A percentile compares a stretch with the other conserved stretches of the same genome.
These are phyloP conservation scores for Hordeum marinum DNA, from an alignment of 176 grass and related monocot genomes.

Conservation along the genomic window DNA sequence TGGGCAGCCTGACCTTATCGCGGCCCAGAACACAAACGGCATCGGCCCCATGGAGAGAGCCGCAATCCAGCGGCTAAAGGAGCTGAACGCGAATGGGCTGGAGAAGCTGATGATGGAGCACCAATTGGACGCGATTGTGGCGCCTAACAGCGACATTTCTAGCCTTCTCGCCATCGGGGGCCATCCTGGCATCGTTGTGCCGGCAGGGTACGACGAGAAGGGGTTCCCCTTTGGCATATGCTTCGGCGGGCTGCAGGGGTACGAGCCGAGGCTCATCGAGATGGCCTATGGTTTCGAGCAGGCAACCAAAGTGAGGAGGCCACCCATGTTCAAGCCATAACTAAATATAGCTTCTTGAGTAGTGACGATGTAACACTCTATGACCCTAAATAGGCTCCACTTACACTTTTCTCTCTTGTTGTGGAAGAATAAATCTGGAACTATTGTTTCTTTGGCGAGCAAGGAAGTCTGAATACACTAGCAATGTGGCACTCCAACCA, in stretches of 20 bases:
- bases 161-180: slow-evolving; percentile 31
- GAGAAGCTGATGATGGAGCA: slow-evolving; percentile 41
- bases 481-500: no score
- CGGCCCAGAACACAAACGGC: slow-evolving; percentile 24
- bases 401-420: no score
- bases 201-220: slow-evolving; percentile 34
- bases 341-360: not conserved
- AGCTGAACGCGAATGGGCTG: slow-evolving; percentile 22
- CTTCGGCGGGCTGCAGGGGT: slow-evolving; percentile 49
- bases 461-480: no score
- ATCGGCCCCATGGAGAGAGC: slow-evolving; percentile 9
- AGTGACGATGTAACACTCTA: no score
- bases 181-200: slow-evolving; percentile 37
- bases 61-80: not conserved
- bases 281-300: slow-evolving; percentile 60
- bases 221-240: slow-evolving; percentile 38
- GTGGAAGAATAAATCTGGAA: no score
- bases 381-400: no score
- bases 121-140: slow-evolving; percentile 38
- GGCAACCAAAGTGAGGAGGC: slow-evolving; percentile 36
- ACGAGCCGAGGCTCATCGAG: slow-evolving; percentile 53
- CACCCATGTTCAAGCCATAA: slow-evolving; percentile 21
- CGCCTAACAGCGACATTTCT: not conserved
- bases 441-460: no score
- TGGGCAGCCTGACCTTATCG: not conserved